Evolutionary conservation across 805 yeast species (phyloP).

Genomic region (Vanderwaltozyma yarrowii): DNA sequence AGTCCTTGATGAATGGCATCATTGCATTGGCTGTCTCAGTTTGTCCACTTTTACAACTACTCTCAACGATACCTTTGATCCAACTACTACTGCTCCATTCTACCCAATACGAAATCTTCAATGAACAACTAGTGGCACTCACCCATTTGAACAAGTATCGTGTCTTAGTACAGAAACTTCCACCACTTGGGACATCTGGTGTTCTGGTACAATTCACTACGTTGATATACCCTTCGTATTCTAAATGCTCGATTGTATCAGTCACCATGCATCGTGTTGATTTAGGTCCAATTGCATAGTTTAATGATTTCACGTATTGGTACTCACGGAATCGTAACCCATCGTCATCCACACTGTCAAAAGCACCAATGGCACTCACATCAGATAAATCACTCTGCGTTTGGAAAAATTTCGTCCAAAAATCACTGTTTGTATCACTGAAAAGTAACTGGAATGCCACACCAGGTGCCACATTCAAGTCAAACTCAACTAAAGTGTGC

Average conservation of each 20-base stretch:
- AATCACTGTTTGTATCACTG: slow-evolving; percentile 43
- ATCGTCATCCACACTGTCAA: slow-evolving; percentile 27
- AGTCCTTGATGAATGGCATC: background rate
- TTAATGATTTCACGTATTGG: slow-evolving; percentile 63
- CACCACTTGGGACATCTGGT: slow-evolving; percentile 94
- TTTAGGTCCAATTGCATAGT: slow-evolving; percentile 84
- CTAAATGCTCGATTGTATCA: slow-evolving; percentile 48
- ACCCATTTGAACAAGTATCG: slow-evolving; percentile 72
- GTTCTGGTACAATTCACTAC: slow-evolving; percentile 59
- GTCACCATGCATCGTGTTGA: slow-evolving; percentile 73
- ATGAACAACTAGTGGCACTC: slow-evolving; percentile 43
- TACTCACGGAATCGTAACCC: slow-evolving; percentile 39
- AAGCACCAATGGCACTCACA: slow-evolving; percentile 27
- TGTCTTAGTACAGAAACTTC: slow-evolving; percentile 65
- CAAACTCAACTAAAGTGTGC: slow-evolving; percentile 40
- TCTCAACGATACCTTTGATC: slow-evolving; percentile 81
- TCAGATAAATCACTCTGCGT: slow-evolving; percentile 29
- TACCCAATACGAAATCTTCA: slow-evolving; percentile 54
- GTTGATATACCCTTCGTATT: slow-evolving; percentile 42
- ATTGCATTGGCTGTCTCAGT: background rate
- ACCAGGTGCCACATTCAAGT: slow-evolving; percentile 66
- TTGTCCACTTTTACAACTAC: slow-evolving; percentile 60
- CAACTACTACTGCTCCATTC: slow-evolving; percentile 87
- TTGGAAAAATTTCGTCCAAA: slow-evolving; percentile 34
- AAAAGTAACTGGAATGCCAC: slow-evolving; percentile 58